Conservation (phyloP, 2,329 filamentous ascomycete species). For the Ploettnerulaceae sp. region DNA sequence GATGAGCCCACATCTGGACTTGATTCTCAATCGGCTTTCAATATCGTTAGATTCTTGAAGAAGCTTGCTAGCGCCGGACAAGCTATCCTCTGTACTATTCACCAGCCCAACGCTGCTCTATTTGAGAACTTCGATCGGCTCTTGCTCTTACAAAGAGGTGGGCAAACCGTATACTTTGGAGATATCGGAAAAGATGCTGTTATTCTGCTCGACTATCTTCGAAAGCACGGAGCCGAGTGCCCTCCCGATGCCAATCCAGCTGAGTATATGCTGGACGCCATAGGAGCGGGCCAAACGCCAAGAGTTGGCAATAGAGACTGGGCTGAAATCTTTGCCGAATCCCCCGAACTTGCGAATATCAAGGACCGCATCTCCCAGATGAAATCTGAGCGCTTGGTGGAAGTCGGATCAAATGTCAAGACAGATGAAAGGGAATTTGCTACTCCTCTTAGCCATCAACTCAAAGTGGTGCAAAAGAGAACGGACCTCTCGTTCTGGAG, state of each 20-base stretch:
- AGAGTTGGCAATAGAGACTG: slow-evolving; percentile 61
- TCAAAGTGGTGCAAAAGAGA: slow-evolving; percentile 67
- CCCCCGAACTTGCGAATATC: slow-evolving; percentile 49
- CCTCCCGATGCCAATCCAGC: slow-evolving; percentile 50
- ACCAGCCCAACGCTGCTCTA: slow-evolving; percentile 64
- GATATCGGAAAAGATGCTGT: slow-evolving; percentile 59
- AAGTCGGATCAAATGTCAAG: slow-evolving; percentile 36
- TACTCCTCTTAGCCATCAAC: slow-evolving; percentile 72
- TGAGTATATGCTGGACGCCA: slow-evolving; percentile 55
- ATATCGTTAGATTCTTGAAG: slow-evolving; percentile 54
- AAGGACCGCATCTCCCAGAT: slow-evolving; percentile 53
- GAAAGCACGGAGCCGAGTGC: slow-evolving; percentile 45
- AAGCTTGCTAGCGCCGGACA: slow-evolving; percentile 58
- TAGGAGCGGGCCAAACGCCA: slow-evolving; percentile 56
- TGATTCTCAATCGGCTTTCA: slow-evolving; percentile 54
- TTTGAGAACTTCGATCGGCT: slow-evolving; percentile 67
- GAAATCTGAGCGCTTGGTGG: slow-evolving; percentile 46
- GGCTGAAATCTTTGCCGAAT: slow-evolving; percentile 57
- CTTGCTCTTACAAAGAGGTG: slow-evolving; percentile 57
- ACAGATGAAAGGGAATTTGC: slow-evolving; percentile 69
- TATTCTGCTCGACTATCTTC: slow-evolving; percentile 46
- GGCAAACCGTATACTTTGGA: slow-evolving; percentile 62
- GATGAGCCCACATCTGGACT: slow-evolving; percentile 57
- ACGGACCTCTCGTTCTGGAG: slow-evolving; percentile 80
- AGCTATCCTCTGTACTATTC: slow-evolving; percentile 66